Percentiles rank a stretch among this genome's conserved stretches.
Conservation (phyloP, 2,329 filamentous ascomycete species). For the Nemania diffusa region DNA sequence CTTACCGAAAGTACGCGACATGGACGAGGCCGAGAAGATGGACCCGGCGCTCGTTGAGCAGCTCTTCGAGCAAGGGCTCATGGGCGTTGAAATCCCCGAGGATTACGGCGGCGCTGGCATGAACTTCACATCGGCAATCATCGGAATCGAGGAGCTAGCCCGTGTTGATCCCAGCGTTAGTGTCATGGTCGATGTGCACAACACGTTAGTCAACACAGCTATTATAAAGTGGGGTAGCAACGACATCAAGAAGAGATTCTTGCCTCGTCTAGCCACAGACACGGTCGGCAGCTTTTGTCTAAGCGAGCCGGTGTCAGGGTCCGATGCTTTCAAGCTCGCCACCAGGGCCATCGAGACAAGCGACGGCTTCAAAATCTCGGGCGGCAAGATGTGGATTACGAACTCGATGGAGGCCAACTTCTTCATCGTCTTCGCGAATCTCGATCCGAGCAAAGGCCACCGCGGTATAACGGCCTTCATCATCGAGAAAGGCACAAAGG, state of each 20-base stretch:
- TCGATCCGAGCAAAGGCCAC: slow-evolving; percentile 92
- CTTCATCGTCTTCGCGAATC: slow-evolving; percentile 98
- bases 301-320: slow-evolving; percentile 91
- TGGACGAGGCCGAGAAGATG: slow-evolving; percentile 98
- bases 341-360: slow-evolving; percentile 88
- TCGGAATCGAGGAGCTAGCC: slow-evolving; percentile 96
- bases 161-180: slow-evolving; percentile 94
- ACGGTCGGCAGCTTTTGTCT: slow-evolving; percentile 94
- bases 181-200: slow-evolving; percentile 96
- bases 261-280: slow-evolving; percentile 89
- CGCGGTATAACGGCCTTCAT: slow-evolving; percentile 97
- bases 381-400: slow-evolving; percentile 99
- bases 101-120: slow-evolving; percentile 96
- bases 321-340: slow-evolving; percentile 93
- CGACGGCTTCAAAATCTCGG: slow-evolving; percentile 85
- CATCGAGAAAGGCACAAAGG: slow-evolving; percentile 87
- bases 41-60: slow-evolving; percentile 88
- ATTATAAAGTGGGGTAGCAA: slow-evolving; percentile 85
- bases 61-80: slow-evolving; percentile 95
- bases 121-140: slow-evolving; percentile 97
- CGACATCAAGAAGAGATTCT: slow-evolving; percentile 82
- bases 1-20: slow-evolving; percentile 90
- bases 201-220: slow-evolving; percentile 95
- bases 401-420: slow-evolving; percentile 93
- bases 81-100: slow-evolving; percentile 97